These are phyloP conservation scores for Suillus subluteus DNA, from an alignment of 768 basidiomycete species.

Conservation along the genomic window DNA sequence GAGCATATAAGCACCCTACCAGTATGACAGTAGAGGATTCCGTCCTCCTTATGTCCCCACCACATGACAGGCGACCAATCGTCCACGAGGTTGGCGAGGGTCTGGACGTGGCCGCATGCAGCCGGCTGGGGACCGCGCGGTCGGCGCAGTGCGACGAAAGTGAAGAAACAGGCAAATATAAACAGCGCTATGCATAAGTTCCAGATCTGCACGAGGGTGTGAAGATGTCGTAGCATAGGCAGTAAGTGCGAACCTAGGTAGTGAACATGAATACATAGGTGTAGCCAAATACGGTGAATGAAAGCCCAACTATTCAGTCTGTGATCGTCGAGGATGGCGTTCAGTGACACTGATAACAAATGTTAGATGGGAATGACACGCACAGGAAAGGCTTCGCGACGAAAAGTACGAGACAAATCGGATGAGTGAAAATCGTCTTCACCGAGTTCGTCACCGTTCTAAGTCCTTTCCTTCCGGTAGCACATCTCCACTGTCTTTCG, in stretches of 20 bases:
- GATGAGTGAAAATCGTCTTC: not conserved
- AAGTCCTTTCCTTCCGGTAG: not conserved
- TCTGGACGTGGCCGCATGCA: not conserved
- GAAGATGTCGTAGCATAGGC: not conserved
- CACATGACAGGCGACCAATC: not conserved
- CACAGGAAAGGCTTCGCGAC: slow-evolving; percentile 29
- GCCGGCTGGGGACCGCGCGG: not conserved
- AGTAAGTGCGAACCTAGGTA: slow-evolving; percentile 21
- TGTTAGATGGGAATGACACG: slow-evolving; percentile 14
- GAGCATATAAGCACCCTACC: not conserved
- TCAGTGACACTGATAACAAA: not conserved
- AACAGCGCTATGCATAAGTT: slow-evolving; percentile 20
- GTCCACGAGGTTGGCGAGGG: not conserved
- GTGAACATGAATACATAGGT: slow-evolving; percentile 25
- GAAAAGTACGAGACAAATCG: too few relatives aligned
- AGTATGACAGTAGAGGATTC: not conserved
- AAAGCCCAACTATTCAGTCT: slow-evolving; percentile 38
- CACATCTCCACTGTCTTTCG: not conserved
- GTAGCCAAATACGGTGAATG: slow-evolving; percentile 12
- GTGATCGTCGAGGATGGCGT: not conserved
- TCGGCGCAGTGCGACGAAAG: not conserved
- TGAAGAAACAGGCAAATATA: not conserved
- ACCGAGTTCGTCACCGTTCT: not conserved
- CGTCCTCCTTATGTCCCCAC: not conserved
- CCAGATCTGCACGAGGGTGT: slow-evolving; percentile 23